These are phyloP conservation scores for Scleroderma citrinum DNA, from an alignment of 768 basidiomycete species.

Conservation along the genomic window DNA sequence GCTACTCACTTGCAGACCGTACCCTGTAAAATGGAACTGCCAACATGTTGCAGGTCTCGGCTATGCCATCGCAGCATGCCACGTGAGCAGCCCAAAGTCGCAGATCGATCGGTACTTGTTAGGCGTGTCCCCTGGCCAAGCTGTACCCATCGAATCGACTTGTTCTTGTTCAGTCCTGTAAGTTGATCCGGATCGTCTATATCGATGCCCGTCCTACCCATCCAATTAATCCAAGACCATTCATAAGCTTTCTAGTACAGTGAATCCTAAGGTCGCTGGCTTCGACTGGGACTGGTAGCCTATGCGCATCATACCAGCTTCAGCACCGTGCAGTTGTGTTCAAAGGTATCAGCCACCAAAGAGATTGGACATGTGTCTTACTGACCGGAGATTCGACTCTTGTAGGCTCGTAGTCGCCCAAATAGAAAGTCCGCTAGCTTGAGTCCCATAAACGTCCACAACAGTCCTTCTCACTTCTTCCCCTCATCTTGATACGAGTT, in stretches of 20 bases:
- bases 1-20: too few species aligned
- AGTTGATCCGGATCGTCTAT: not conserved
- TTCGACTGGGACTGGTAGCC: too few species aligned
- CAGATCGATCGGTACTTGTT: too few species aligned
- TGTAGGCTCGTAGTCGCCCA: conserved; percentile 3
- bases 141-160: not conserved
- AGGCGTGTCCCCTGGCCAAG: not conserved
- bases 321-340: too few species aligned
- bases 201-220: not conserved
- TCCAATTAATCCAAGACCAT: too few species aligned
- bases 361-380: not conserved
- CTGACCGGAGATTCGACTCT: conserved; percentile 5
- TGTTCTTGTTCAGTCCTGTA: not conserved
- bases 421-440: conserved; percentile 13
- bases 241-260: too few species aligned
- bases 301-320: too few species aligned
- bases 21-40: too few species aligned
- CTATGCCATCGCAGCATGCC: conserved; percentile 1
- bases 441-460: conserved; percentile 11
- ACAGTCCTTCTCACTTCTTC: conserved; percentile 3
- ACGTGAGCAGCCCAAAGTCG: conserved; percentile 4
- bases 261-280: too few species aligned
- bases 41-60: too few species aligned
- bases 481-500: not conserved
- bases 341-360: not conserved